Base-by-base conservation (phyloP, 1,284 basidiomycete genomes). In the Rhodotorula glutinis region DNA sequence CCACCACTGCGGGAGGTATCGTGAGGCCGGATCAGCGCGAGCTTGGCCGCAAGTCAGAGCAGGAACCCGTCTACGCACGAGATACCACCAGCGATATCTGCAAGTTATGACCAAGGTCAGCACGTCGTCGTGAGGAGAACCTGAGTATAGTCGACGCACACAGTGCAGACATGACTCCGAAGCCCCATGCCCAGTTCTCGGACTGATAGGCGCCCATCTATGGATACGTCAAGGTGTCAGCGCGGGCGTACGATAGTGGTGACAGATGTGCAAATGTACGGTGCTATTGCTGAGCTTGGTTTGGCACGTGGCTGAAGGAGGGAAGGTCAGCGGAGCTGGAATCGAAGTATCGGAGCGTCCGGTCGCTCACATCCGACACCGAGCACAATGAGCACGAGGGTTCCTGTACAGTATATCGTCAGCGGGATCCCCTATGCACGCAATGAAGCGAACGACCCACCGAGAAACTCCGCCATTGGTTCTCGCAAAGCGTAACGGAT, bases 391-490 rank as follows among this genome's bases (percentile, higher is more conserved):
- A 74, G 65, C 1, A 73, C 51, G 21, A 73, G 44, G 11, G 70
- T 67, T 9, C 63, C 58, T 59, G 49, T 19, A 16, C 7, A 16
- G 21, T 44, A 16, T 16, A 7, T 7, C 7, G 21, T 16, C 43
- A 19, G 43, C 43, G 41, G 9, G 11, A 43, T 9, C 41, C 9
- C 41, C 41, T 10, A 17, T 17, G 17, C 41, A 17, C 9, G 9
- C 41, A 23, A 44, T 4, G n/a, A 1, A 43, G 40, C 54, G 10
- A n/a, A n/a, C n/a, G 0, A 46, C 51, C 4, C 65, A 59, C 58
- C 74, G 19, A 75, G 63, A 40, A 75, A 73, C 53, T 75, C 74
- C 27, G 74, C 74, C 25, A 72, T 52, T n/a, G 73, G 73, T 54
- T 75, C 74, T 9, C 74, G 54, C 9, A 73, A 49, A 5, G 60